Conservation (phyloP, 2,329 filamentous ascomycete species). For the Ophiostoma sp. region DNA sequence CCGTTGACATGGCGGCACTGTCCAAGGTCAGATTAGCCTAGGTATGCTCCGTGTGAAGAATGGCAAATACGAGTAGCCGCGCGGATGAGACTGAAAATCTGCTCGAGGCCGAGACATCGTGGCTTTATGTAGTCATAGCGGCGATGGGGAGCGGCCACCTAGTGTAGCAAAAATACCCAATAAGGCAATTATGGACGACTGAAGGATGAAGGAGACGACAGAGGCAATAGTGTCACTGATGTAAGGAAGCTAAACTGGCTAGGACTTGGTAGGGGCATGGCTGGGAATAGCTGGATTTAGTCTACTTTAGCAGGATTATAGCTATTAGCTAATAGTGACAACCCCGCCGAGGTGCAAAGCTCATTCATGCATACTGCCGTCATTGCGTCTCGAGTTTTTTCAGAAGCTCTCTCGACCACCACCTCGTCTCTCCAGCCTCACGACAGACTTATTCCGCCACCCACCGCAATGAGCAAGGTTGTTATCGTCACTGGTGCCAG, state of each 20-base stretch:
- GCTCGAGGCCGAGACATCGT: not conserved
- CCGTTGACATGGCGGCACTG: conserved; percentile 42
- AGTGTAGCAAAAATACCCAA: not conserved
- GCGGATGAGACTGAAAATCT: not conserved
- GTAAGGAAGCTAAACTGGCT: not conserved
- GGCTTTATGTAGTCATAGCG: conserved; percentile 1
- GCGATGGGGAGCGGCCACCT: not conserved
- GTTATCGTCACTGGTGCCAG: conserved; percentile 65
- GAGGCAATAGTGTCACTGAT: not conserved
- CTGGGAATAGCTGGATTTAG: not conserved
- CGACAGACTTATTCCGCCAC: not conserved
- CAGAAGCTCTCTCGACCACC: not conserved
- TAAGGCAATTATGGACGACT: conserved; percentile 1
- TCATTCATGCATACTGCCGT: not conserved
- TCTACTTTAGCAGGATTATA: not conserved
- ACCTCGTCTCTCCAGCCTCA: not conserved
- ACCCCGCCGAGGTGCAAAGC: not conserved
- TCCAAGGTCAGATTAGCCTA: too few relatives aligned
- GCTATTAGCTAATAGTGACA: not conserved
- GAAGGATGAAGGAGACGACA: not conserved
- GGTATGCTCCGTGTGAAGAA: too few relatives aligned
- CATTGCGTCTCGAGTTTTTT: conserved; percentile 4
- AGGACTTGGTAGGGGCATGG: not conserved
- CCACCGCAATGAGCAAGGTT: conserved; percentile 39
- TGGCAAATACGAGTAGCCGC: not conserved